A percentile compares a stretch with the other conserved stretches of the same genome.
These are phyloP conservation scores for Sindora glabra DNA, from an alignment of 306 rosid species.

Conservation along the genomic window DNA sequence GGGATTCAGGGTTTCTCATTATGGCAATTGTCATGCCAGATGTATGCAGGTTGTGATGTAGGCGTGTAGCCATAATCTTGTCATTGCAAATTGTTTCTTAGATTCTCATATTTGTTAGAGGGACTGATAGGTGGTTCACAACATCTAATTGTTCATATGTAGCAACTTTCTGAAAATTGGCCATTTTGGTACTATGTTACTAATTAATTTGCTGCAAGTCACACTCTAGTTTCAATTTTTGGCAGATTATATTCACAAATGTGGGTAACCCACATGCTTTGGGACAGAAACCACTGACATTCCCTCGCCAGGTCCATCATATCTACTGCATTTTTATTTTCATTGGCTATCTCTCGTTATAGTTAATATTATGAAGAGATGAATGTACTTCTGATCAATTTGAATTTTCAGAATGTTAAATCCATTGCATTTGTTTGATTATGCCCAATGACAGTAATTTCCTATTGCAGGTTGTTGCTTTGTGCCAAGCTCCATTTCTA, in stretches of 20 bases:
- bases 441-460: slow-evolving; percentile 18
- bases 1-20: too few relatives aligned
- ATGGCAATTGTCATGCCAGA: too few relatives aligned
- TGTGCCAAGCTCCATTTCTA: slow-evolving; percentile 98
- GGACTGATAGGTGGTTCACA: too few relatives aligned
- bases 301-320: slow-evolving; percentile 89
- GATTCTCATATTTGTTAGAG: too few relatives aligned
- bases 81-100: too few relatives aligned
- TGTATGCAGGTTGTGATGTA: too few relatives aligned
- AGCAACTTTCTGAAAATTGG: too few relatives aligned
- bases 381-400: neutral
- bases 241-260: slow-evolving; percentile 53
- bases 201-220: too few relatives aligned
- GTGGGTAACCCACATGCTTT: slow-evolving; percentile 99
- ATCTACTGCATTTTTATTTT: slow-evolving; percentile 11
- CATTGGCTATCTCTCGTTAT: neutral
- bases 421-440: neutral
- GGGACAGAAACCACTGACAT: slow-evolving; percentile 94
- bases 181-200: too few relatives aligned
- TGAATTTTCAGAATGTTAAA: neutral
- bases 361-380: neutral
- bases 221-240: neutral
- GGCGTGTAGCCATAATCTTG: too few relatives aligned
- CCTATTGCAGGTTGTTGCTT: slow-evolving; percentile 76
- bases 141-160: too few relatives aligned